Base-by-base conservation (phyloP, 768 basidiomycete species). In the Mycena leptocephala region DNA sequence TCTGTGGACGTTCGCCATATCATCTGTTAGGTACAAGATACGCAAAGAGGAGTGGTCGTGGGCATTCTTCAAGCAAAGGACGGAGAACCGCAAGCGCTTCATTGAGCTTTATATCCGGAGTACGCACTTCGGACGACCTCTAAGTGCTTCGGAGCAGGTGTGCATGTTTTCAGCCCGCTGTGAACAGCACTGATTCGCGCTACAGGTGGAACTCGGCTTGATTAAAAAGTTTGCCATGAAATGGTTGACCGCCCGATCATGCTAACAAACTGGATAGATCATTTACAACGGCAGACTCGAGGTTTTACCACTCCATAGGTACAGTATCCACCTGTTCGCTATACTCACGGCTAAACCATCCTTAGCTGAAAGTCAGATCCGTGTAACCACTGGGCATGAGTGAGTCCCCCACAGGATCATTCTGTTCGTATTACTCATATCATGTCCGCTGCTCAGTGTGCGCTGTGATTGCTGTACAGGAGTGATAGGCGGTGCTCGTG, bases 1-100 rank as follows among this genome's bases (percentile, higher is more conserved):
- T 0, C 71, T 84, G 10, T 87, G 86, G 86, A 78, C 67, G 7
- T 86, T 82, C 61, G 87, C 86, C 1, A 70, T 81, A 18, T 66
- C 75, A 0, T 81, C 83, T 16, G 78, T 80, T 18, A 51, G 69
- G 46, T 70, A 81, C 63, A 58, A 79, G 13, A 77, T 81, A 13
- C 80, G 82, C 16, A 76, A 76, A 43, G 74, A 77, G 37, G 39
- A 69, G 10, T 85, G 82, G 81, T 81, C 84, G 3, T 85, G 84
- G 84, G 66, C 78, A 4, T 83, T 79, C 72, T 82, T 86, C 79
- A 77, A 80, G 64, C 74, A 82, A 62, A 79, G 86, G 11, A 78
- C 82, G 2, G 79, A 80, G n/a, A 75, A 76, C 18, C 77, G 84
- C n/a, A 78, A 79, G 22, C 76, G 75, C 5, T 84, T 84, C 69